phyloP scores from a whole-genome alignment of 1,139 yeast species.

The Saccharomycopsis crataegensis region DNA sequence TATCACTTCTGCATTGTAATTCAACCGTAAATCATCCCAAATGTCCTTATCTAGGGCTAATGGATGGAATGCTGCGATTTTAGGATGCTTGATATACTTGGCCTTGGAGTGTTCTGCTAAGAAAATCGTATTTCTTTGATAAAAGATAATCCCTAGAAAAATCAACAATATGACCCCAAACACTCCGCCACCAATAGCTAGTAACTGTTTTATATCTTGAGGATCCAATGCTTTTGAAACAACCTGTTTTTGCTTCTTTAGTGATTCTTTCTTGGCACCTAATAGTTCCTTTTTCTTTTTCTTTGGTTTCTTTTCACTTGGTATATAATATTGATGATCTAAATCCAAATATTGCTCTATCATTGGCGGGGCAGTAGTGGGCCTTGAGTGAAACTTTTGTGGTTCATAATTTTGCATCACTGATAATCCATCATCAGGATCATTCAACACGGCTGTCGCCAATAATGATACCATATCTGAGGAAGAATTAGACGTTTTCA shows the following conservation, averaged over 20 bases:
- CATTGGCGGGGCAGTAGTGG: no score
- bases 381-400: no score
- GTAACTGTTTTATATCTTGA: neutral
- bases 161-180: neutral
- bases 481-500: no score
- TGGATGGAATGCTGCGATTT: slow-evolving; percentile 10
- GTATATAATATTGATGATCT: no score
- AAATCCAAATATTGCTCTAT: no score
- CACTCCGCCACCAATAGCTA: neutral
- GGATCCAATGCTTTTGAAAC: neutral
- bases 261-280: neutral
- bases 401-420: no score
- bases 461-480: no score
- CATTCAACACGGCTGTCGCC: no score
- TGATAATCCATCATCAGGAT: no score
- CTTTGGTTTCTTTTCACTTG: neutral
- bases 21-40: neutral
- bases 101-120: slow-evolving; percentile 11
- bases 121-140: slow-evolving; percentile 1
- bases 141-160: neutral
- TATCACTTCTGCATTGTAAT: slow-evolving; percentile 14
- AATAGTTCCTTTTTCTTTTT: neutral
- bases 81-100: slow-evolving; percentile 13
- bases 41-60: neutral
- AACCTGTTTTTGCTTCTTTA: neutral